Evolutionary conservation across 176 grass and related monocot species (phyloP), one percentile per base, ranked within the genome.

Genomic region (Carex pumila): DNA sequence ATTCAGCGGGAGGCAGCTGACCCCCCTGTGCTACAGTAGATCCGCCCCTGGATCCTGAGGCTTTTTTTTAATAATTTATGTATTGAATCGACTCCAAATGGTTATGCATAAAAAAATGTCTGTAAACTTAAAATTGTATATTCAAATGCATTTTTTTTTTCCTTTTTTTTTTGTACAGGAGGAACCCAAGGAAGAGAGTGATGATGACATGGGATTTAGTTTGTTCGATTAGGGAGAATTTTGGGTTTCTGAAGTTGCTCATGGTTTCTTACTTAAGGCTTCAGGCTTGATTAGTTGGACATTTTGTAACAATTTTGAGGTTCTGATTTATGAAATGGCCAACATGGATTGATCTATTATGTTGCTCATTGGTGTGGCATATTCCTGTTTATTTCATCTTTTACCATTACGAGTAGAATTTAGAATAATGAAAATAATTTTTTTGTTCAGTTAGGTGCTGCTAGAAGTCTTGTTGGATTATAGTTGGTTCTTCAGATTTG

Each of bases 121-220:
- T 49, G 69, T 79, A 50, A 63, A 77, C 43, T 7, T 45, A 7
- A 43, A 43, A 45, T 70, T 12, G 12, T 80, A 7, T 36, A 81
- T 62, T 81, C 0, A 21, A 39, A 37, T 75, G 66, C 47, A 31
- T 17, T 34, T 60, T 0, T 60, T 0, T 29, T 63, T 62, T 25
- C 22, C 59, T 56, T 37, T 7, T 43, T 79, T 21, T 31, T 80
- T 25, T 43, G n/a, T n/a, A 37, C 66, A 92, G 80, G 93, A 96
- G 47, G 93, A 96, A 56, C 87, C 82, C 0, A 91, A 96, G 85
- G 93, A 95, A 75, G 93, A 96, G 80, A 88, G 85, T 12, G 91
- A 96, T 39, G 93, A 92, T 6, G 93, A 96, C 83, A 93, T 96
- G 93, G 93, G 93, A 62, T 96, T 96, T 83, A 91, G 91, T 80